These are phyloP conservation scores for Trichoderma sp. DNA, from an alignment of 2,329 filamentous ascomycete genomes.

Conservation along the genomic window DNA sequence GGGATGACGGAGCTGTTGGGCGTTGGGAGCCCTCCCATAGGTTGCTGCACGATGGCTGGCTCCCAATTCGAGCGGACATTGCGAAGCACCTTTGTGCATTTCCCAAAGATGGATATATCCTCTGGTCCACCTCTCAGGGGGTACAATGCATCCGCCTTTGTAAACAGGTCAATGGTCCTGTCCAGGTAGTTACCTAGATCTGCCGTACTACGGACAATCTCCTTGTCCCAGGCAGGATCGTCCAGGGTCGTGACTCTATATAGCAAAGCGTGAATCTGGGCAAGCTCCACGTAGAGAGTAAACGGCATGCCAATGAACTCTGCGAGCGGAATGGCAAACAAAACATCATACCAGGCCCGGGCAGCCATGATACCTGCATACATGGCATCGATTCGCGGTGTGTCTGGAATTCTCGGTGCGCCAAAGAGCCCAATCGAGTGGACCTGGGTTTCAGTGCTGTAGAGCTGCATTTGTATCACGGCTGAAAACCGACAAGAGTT, in stretches of 20 bases:
- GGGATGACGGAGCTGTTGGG: conserved; percentile 28
- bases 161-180: conserved; percentile 35
- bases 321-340: conserved; percentile 33
- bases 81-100: conserved; percentile 37
- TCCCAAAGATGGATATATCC: conserved; percentile 32
- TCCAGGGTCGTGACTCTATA: conserved; percentile 42
- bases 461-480: conserved; percentile 31
- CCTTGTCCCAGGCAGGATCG: conserved; percentile 42
- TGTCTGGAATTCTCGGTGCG: conserved; percentile 31
- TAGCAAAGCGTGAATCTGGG: conserved; percentile 38
- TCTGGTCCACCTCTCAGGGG: conserved; percentile 31
- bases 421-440: conserved; percentile 36
- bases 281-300: conserved; percentile 34
- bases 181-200: conserved; percentile 39
- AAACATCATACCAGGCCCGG: conserved; percentile 38
- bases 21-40: conserved; percentile 31
- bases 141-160: conserved; percentile 29
- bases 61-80: conserved; percentile 38
- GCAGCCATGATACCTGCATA: conserved; percentile 38
- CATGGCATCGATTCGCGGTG: conserved; percentile 35
- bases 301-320: conserved; percentile 36
- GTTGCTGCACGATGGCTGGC: conserved; percentile 32
- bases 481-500: conserved; percentile 26
- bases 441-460: conserved; percentile 33
- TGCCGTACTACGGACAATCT: conserved; percentile 35